Evolutionary conservation across 208 protist genomes (phyloP).

Genomic region (Trypanosoma caninum): DNA sequence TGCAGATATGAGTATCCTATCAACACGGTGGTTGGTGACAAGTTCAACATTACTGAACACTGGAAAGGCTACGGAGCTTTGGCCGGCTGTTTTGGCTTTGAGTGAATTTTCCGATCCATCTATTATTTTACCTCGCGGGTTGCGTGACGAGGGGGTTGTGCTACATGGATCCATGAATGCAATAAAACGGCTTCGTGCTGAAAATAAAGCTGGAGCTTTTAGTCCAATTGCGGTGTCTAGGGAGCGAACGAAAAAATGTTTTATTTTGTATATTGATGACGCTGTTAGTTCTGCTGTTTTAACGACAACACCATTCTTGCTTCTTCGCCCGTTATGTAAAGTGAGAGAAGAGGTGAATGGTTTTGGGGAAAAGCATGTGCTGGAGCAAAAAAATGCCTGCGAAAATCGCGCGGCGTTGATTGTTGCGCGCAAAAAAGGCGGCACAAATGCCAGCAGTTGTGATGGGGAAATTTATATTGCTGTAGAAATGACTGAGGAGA

Average conservation of each 20-base stretch:
- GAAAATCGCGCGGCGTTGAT: neutral
- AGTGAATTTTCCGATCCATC: neutral
- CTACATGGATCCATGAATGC: neutral
- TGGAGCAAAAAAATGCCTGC: neutral
- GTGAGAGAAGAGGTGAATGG: neutral
- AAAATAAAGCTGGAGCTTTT: neutral
- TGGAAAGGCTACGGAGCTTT: neutral
- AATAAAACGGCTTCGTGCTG: neutral
- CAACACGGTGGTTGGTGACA: neutral
- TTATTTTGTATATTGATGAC: neutral
- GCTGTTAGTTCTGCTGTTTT: neutral
- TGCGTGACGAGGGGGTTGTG: neutral
- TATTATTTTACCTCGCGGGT: conserved; percentile 4
- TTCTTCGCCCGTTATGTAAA: neutral
- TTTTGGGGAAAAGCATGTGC: neutral
- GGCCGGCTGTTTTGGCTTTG: neutral
- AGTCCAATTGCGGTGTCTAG: neutral
- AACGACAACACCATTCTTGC: neutral
- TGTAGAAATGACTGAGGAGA: neutral
- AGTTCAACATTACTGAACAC: neutral
- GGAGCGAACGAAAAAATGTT: neutral
- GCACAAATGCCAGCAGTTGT: neutral
- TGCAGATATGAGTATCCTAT: neutral
- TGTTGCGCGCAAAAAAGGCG: neutral
- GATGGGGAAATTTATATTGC: neutral